A percentile compares a stretch with the other conserved stretches of the same genome.
phyloP scores from a whole-genome alignment of 345 rosid genomes.

The Camelina neglecta region DNA sequence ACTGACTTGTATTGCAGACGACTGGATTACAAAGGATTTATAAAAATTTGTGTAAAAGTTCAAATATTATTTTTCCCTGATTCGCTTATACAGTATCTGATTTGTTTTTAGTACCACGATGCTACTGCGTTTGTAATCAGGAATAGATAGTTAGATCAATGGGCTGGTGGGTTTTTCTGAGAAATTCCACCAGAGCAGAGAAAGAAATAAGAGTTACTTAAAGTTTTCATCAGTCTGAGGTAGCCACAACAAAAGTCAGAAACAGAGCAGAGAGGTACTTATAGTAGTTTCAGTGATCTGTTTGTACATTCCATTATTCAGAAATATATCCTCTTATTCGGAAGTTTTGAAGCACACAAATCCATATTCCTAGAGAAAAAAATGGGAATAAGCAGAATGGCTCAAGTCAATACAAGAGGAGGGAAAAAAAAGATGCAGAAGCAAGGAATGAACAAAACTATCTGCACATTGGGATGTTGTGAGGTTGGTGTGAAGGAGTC shows the following conservation, averaged over 20 bases:
- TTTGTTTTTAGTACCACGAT: not conserved
- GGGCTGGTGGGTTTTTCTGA: conserved; percentile 8
- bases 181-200: not conserved
- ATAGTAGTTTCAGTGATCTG: conserved; percentile 17
- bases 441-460: conserved; percentile 38
- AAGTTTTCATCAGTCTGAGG: conserved; percentile 14
- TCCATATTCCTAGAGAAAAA: conserved; percentile 44
- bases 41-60: not conserved
- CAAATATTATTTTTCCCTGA: not conserved
- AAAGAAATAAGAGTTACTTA: not conserved
- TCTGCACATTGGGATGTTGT: conserved; percentile 65
- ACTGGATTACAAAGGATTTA: not conserved
- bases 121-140: conserved; percentile 4
- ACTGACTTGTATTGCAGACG: conserved; percentile 6
- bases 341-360: conserved; percentile 35
- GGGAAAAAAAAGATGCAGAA: conserved; percentile 17
- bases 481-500: conserved; percentile 61
- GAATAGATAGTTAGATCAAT: conserved; percentile 8
- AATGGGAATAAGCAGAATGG: conserved; percentile 32
- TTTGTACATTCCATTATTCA: conserved; percentile 39
- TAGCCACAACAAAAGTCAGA: not conserved
- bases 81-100: conserved; percentile 10
- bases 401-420: conserved; percentile 25
- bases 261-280: conserved; percentile 18
- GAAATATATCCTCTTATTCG: conserved; percentile 31